phyloP scores from a whole-genome alignment of 2,329 filamentous ascomycete species.

The Stachybotrys elegans region DNA sequence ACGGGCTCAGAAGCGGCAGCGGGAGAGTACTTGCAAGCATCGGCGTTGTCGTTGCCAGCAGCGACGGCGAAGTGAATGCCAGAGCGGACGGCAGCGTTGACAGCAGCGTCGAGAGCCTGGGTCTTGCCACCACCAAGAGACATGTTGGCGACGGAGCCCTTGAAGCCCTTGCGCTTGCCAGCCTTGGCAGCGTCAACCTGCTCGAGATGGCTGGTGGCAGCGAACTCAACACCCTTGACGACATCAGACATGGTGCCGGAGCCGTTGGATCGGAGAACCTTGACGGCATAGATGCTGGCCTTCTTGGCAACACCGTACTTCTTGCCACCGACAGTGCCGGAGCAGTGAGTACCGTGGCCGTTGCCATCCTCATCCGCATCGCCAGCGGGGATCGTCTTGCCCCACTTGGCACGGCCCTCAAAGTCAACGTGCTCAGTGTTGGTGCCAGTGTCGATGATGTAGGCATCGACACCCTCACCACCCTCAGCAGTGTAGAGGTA shows the following conservation, averaged over 20 bases:
- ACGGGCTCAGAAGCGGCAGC: slow-evolving; percentile 87
- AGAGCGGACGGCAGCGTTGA: slow-evolving; percentile 86
- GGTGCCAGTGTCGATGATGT: slow-evolving; percentile 97
- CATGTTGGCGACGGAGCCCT: slow-evolving; percentile 99
- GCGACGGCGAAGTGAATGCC: slow-evolving; percentile 98
- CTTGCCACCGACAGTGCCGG: slow-evolving; percentile 93
- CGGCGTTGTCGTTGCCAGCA: slow-evolving; percentile 96
- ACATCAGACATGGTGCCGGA: slow-evolving; percentile 99
- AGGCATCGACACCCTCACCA: slow-evolving; percentile 97
- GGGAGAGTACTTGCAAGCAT: slow-evolving; percentile 99
- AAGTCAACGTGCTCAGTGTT: slow-evolving; percentile 95
- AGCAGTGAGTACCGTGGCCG: slow-evolving; percentile 98
- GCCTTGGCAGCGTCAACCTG: slow-evolving; percentile 75
- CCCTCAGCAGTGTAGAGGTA: slow-evolving; percentile 88
- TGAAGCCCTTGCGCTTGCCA: slow-evolving; percentile 93
- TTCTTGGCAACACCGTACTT: slow-evolving; percentile 99
- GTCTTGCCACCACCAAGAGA: slow-evolving; percentile 98
- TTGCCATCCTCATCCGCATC: slow-evolving; percentile 93
- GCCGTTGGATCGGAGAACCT: slow-evolving; percentile 95
- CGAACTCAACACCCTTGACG: slow-evolving; percentile 96
- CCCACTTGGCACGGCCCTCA: slow-evolving; percentile 91
- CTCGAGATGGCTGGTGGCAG: slow-evolving; percentile 72
- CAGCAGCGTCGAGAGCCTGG: slow-evolving; percentile 79
- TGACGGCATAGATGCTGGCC: slow-evolving; percentile 93
- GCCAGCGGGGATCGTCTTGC: slow-evolving; percentile 84